These are phyloP conservation scores for Populus ilicifolia DNA, from an alignment of 345 rosid species.

Conservation along the genomic window DNA sequence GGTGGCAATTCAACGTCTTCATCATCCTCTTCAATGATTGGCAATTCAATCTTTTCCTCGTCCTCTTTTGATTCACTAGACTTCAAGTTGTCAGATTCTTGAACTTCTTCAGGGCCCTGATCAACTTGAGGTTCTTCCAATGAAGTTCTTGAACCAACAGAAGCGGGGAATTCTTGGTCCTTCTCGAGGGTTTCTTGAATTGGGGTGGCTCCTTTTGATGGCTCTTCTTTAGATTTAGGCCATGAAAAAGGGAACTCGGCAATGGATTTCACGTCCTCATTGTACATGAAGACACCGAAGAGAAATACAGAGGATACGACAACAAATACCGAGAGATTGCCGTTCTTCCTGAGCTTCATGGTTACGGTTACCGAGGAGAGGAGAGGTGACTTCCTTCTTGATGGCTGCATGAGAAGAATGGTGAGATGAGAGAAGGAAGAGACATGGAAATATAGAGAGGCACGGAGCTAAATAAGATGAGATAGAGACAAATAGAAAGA, in stretches of 20 bases:
- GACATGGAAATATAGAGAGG: slow-evolving; percentile 27
- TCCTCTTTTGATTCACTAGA: slow-evolving; percentile 25
- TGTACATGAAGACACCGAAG: slow-evolving; percentile 47
- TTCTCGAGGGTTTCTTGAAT: slow-evolving; percentile 40
- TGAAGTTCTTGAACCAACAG: slow-evolving; percentile 33
- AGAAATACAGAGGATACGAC: slow-evolving; percentile 51
- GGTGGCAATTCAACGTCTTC: slow-evolving; percentile 71
- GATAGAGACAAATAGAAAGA: not conserved
- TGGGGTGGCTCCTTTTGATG: slow-evolving; percentile 7
- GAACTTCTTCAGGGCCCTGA: slow-evolving; percentile 6
- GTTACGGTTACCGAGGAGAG: slow-evolving; percentile 34
- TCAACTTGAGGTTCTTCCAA: slow-evolving; percentile 22
- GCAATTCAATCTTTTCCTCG: slow-evolving; percentile 27
- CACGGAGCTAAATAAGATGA: slow-evolving; percentile 1
- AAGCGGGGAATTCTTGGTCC: slow-evolving; percentile 9
- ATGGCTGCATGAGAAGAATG: slow-evolving; percentile 40
- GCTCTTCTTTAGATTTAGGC: slow-evolving; percentile 37
- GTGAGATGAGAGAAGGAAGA: slow-evolving; percentile 14
- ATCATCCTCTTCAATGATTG: slow-evolving; percentile 31
- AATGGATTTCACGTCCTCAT: slow-evolving; percentile 42
- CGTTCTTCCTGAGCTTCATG: slow-evolving; percentile 69
- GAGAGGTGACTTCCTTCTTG: slow-evolving; percentile 33
- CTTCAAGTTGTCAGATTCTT: slow-evolving; percentile 19
- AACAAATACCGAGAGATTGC: slow-evolving; percentile 61
- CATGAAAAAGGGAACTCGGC: slow-evolving; percentile 74